A percentile compares a stretch with the other conserved stretches of the same genome.
phyloP scores from a whole-genome alignment of 2,329 filamentous ascomycete species.

The Dactylellina leptospora region DNA sequence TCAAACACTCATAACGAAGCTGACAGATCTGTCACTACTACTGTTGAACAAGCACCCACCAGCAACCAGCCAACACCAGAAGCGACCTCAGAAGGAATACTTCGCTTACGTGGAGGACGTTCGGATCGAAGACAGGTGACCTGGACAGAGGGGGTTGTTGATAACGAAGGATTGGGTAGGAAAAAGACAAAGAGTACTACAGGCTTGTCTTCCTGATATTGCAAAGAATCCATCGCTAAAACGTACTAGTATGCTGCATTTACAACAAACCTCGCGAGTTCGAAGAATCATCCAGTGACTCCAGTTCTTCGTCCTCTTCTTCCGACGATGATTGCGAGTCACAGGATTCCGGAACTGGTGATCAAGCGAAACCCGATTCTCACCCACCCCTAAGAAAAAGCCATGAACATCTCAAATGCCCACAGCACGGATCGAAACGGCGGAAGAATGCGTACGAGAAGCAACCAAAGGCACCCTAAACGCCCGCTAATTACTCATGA shows the following conservation, averaged over 20 bases:
- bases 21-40: constrained; percentile 13
- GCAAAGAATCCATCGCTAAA: background rate
- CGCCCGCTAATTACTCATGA: too few species aligned
- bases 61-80: background rate
- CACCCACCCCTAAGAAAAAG: background rate
- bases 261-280: constrained; percentile 86
- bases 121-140: constrained; percentile 70
- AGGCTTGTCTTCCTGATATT: background rate
- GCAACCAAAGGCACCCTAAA: too few species aligned
- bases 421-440: background rate
- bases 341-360: background rate
- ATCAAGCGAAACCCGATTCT: background rate
- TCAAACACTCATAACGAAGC: background rate
- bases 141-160: constrained; percentile 92
- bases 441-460: constrained; percentile 48
- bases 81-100: constrained; percentile 51
- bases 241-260: constrained; percentile 87
- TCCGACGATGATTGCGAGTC: constrained; percentile 57
- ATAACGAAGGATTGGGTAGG: constrained; percentile 92
- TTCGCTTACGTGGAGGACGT: constrained; percentile 55
- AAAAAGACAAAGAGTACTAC: constrained; percentile 97
- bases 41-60: constrained; percentile 1
- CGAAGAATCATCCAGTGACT: constrained; percentile 80
- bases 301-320: constrained; percentile 68
- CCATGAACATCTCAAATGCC: constrained; percentile 1